A percentile compares a stretch with the other conserved stretches of the same genome.
phyloP scores from a whole-genome alignment of 2,329 filamentous ascomycete genomes.

The Xylariaceae sp. region DNA sequence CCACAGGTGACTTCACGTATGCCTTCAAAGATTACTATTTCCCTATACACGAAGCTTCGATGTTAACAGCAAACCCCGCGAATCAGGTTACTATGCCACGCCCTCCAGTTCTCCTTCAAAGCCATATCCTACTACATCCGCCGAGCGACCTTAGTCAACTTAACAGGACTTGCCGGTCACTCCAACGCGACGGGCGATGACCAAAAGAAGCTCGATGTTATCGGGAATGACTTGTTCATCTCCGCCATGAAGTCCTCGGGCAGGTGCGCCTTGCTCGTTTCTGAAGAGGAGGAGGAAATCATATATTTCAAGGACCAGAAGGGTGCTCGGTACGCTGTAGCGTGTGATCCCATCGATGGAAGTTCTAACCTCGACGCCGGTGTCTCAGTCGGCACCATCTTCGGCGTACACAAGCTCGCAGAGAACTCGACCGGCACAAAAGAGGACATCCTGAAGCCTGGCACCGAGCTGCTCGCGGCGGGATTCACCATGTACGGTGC shows the following conservation, averaged over 20 bases:
- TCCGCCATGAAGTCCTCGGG: slow-evolving; percentile 90
- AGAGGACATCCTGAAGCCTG: slow-evolving; percentile 84
- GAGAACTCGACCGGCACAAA: slow-evolving; percentile 70
- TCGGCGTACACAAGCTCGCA: slow-evolving; percentile 85
- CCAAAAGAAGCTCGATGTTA: slow-evolving; percentile 99
- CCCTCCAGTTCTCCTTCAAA: slow-evolving; percentile 99
- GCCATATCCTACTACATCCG: slow-evolving; percentile 99
- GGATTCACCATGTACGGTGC: slow-evolving; percentile 99
- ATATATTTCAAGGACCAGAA: slow-evolving; percentile 78
- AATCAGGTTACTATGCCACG: slow-evolving; percentile 84
- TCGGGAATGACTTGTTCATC: slow-evolving; percentile 97
- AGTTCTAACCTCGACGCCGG: slow-evolving; percentile 96
- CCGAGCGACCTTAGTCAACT: slow-evolving; percentile 88
- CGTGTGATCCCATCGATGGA: slow-evolving; percentile 96
- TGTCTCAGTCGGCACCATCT: slow-evolving; percentile 97
- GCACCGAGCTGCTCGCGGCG: slow-evolving; percentile 84
- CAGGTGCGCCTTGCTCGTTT: slow-evolving; percentile 88
- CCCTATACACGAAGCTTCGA: slow-evolving; percentile 7
- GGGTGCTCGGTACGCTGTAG: slow-evolving; percentile 85
- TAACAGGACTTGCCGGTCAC: slow-evolving; percentile 90
- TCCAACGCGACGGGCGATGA: slow-evolving; percentile 96
- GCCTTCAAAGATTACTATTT: slow-evolving; percentile 38
- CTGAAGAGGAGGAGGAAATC: slow-evolving; percentile 91
- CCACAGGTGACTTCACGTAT: slow-evolving; percentile 97
- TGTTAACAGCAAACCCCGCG: not conserved